Percentiles rank a stretch among this genome's conserved stretches.
Conservation (phyloP, 2,329 filamentous ascomycete species). For the Cytospora piceicola region DNA sequence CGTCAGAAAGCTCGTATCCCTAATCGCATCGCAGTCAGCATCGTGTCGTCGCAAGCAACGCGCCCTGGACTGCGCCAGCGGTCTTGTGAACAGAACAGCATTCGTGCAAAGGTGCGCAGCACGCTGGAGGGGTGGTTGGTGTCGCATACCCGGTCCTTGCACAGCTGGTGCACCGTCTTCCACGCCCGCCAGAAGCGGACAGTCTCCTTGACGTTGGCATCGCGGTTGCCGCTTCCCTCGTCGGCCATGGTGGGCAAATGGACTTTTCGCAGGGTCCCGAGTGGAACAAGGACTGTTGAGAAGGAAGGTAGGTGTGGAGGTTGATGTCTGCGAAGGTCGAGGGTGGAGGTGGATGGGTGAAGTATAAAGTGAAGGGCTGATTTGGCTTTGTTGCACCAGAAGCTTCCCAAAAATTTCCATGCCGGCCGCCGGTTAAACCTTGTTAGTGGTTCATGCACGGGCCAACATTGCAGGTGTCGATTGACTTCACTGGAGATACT, state of each 20-base stretch:
- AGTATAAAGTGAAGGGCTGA: slow-evolving; percentile 3
- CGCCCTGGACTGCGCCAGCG: background rate
- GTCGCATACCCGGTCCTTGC: slow-evolving; percentile 76
- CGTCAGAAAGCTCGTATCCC: slow-evolving; percentile 92
- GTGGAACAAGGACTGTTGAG: background rate
- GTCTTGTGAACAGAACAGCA: background rate
- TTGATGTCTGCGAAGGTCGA: background rate
- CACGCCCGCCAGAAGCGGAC: slow-evolving; percentile 89
- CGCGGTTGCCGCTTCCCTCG: slow-evolving; percentile 41
- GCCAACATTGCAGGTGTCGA: background rate
- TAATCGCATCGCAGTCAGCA: slow-evolving; percentile 44
- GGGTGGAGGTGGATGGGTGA: background rate
- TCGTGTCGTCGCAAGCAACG: background rate
- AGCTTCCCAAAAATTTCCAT: slow-evolving; percentile 4
- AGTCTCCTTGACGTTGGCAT: slow-evolving; percentile 55
- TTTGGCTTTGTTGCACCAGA: background rate
- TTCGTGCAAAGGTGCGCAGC: slow-evolving; percentile 21
- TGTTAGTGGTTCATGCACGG: background rate
- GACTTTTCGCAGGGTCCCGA: background rate
- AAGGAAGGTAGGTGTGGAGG: background rate
- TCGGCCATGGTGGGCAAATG: slow-evolving; percentile 46
- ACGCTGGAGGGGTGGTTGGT: slow-evolving; percentile 20
- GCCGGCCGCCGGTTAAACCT: background rate
- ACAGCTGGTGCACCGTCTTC: slow-evolving; percentile 94
- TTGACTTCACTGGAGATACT: too few species aligned